phyloP scores from a whole-genome alignment of 495 filamentous ascomycete species.

The Penicillium psychrofluorescens region DNA sequence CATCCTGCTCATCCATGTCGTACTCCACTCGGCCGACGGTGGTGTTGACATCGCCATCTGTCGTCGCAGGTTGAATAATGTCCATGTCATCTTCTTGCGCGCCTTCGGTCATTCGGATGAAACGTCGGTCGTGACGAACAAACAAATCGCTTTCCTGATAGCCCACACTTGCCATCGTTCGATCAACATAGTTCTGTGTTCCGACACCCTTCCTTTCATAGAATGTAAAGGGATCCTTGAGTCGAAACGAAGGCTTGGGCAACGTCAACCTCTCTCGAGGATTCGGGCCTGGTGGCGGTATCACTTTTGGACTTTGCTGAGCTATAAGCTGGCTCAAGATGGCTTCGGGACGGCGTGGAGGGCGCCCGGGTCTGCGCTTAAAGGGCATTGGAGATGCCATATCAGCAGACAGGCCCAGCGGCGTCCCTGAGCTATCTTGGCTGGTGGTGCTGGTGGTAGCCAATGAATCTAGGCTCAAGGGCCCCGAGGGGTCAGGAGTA shows the following conservation, averaged over 20 bases:
- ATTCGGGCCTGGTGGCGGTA: conserved; percentile 58
- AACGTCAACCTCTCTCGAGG: conserved; percentile 59
- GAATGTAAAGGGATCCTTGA: conserved; percentile 51
- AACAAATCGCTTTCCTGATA: conserved; percentile 93
- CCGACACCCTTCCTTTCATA: conserved; percentile 56
- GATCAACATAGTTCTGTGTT: conserved; percentile 70
- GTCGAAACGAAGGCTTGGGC: conserved; percentile 53
- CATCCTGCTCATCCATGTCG: conserved; percentile 99
- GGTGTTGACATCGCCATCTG: conserved; percentile 54
- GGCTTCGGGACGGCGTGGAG: conserved; percentile 51
- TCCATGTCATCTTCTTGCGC: conserved; percentile 82
- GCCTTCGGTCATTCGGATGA: conserved; percentile 72
- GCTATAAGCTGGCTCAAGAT: conserved; percentile 54
- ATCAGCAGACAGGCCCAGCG: conserved; percentile 11
- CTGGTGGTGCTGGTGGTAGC: conserved; percentile 12
- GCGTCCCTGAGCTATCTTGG: conserved; percentile 9
- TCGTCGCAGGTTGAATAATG: conserved; percentile 45
- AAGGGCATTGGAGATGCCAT: conserved; percentile 29
- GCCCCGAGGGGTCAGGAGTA: conserved; percentile 41
- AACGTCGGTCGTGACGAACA: conserved; percentile 62
- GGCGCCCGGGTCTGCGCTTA: conserved; percentile 57
- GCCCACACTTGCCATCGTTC: conserved; percentile 86
- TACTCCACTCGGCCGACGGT: conserved; percentile 83
- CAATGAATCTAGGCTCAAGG: conserved; percentile 15
- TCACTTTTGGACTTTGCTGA: conserved; percentile 49